Conservation (phyloP, 257 asterid species). For the Solanum lycopersicoides region DNA sequence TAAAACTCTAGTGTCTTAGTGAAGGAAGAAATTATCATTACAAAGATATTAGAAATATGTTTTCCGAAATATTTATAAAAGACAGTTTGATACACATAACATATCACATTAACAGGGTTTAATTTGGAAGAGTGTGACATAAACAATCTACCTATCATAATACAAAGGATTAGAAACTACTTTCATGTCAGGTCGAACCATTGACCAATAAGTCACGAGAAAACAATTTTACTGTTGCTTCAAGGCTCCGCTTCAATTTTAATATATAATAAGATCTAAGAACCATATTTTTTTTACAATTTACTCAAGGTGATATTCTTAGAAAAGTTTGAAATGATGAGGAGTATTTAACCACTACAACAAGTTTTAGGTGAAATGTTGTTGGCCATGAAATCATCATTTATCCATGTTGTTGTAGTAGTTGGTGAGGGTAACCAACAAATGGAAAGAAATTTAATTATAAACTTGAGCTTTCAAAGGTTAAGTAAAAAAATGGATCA, state of each 20-base stretch:
- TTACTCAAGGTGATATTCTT: not conserved
- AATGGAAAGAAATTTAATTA: not conserved
- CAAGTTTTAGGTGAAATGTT: not conserved
- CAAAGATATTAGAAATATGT: not conserved
- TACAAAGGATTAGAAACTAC: not conserved
- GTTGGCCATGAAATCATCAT: not conserved
- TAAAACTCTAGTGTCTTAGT: too few species aligned
- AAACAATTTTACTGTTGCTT: not conserved
- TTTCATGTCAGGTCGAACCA: not conserved
- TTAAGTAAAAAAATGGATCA: not conserved
- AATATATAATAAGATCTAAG: not conserved
- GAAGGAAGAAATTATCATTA: not conserved
- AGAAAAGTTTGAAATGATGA: not conserved
- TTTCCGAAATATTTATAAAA: not conserved
- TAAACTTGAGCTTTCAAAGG: not conserved
- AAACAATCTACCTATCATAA: not conserved
- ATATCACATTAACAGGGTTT: not conserved
- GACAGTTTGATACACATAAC: not conserved
- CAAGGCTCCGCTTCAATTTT: not conserved
- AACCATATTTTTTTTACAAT: not conserved
- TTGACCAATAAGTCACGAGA: not conserved
- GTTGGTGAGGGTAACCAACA: not conserved
- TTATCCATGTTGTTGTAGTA: not conserved
- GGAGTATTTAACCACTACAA: not conserved
- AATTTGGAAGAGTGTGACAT: rapidly evolving